Evolutionary conservation across 345 rosid genomes (phyloP).

Genomic region (Rhodamnia argentea): DNA sequence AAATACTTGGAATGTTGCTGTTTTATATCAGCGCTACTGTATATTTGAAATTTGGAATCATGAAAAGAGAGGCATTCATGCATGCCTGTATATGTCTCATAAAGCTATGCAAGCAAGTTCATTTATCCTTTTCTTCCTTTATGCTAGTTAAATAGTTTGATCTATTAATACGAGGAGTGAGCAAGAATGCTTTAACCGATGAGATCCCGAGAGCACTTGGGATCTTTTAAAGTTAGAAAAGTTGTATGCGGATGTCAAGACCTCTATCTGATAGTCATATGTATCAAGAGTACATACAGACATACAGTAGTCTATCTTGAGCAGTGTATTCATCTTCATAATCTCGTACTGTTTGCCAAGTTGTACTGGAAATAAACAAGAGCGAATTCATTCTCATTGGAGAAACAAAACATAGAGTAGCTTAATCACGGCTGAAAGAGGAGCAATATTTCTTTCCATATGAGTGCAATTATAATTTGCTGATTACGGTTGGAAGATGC

Average conservation of each 20-base stretch:
- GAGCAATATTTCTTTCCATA: too few relatives aligned
- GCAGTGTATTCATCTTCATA: not conserved
- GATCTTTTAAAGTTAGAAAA: too few relatives aligned
- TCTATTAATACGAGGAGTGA: not conserved
- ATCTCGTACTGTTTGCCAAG: too few relatives aligned
- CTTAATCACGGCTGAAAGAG: not conserved
- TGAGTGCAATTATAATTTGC: too few relatives aligned
- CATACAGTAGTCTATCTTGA: too few relatives aligned
- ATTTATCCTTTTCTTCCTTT: too few relatives aligned
- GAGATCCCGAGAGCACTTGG: constrained; percentile 5
- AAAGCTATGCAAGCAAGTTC: too few relatives aligned
- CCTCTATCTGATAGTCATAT: not conserved
- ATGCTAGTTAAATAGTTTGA: not conserved
- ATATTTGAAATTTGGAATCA: not conserved
- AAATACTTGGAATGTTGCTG: not conserved
- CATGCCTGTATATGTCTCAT: not conserved
- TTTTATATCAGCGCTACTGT: not conserved
- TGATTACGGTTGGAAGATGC: too few relatives aligned
- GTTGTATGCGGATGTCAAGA: too few relatives aligned
- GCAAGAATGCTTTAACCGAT: constrained; percentile 4
- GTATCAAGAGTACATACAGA: not conserved
- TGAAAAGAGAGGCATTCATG: not conserved
- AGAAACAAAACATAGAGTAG: not conserved
- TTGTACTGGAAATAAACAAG: not conserved
- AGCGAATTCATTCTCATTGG: not conserved